Evolutionary conservation across 345 rosid species (phyloP), one percentile per base, ranked within the genome.

Genomic region (Sapria himalayana): DNA sequence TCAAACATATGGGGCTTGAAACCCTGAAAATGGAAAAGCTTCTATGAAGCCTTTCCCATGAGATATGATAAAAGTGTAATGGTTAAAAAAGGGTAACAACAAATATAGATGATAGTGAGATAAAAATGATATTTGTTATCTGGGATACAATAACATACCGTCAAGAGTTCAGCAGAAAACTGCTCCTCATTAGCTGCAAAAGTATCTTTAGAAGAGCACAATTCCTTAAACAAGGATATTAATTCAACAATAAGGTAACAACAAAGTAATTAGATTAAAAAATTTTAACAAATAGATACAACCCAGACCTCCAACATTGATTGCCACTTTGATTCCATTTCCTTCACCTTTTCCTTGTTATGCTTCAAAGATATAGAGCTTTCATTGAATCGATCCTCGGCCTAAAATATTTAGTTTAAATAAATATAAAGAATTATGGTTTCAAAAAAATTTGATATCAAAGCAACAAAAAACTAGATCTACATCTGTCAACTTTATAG

Each of bases 111-210:
- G n/a, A n/a, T n/a, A n/a, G n/a, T n/a, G n/a, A n/a, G n/a, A n/a
- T n/a, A n/a, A n/a, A n/a, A n/a, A n/a, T n/a, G n/a, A n/a, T n/a
- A n/a, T n/a, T n/a, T n/a, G n/a, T n/a, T n/a, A n/a, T n/a, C n/a
- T n/a, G n/a, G n/a, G n/a, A n/a, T n/a, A n/a, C n/a, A n/a, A 35
- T 12, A 39, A 66, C 93, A 69, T 67, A 86, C 98, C 3, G 92
- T 89, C 20, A 69, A 58, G 36, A 89, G 68, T 56, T 89, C 98
- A 46, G 81, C 81, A 56, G 59, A 63, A 48, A 61, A 55, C 38
- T 57, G 69, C 57, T 79, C 81, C 57, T 82, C 94, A 55, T 63
- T 72, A 51, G 73, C 63, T 22, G 80, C 61, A 25, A 82, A 76
- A 46, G 74, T 55, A 37, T 76, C 84, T 55, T 72, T 82, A 23